phyloP scores from a whole-genome alignment of 352 stramenopile genomes.

The Saprolegnia diclina region DNA sequence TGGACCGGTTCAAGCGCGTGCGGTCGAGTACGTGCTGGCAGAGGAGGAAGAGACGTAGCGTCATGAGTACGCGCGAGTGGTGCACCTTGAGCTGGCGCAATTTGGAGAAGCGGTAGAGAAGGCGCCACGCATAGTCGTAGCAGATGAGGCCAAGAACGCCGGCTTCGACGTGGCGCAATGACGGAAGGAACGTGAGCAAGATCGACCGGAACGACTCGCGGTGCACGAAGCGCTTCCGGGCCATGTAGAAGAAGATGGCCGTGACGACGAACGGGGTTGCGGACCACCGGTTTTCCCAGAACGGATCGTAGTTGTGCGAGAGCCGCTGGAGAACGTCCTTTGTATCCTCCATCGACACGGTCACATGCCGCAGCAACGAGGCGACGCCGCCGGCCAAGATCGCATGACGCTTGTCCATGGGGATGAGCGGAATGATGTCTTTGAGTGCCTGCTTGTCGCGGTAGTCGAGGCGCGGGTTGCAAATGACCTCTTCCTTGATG shows the following conservation, averaged over 20 bases:
- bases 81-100: conserved; percentile 80
- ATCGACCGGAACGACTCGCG: conserved; percentile 66
- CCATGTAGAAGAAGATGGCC: conserved; percentile 42
- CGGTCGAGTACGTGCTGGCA: conserved; percentile 80
- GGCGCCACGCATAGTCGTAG: conserved; percentile 71
- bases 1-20: conserved; percentile 55
- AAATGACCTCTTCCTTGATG: conserved; percentile 83
- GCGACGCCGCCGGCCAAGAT: conserved; percentile 73
- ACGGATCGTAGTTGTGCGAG: conserved; percentile 75
- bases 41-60: conserved; percentile 68
- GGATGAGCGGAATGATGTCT: conserved; percentile 84
- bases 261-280: conserved; percentile 56
- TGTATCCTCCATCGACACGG: conserved; percentile 77
- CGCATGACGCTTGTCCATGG: conserved; percentile 69
- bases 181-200: conserved; percentile 57
- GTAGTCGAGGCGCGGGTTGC: conserved; percentile 57
- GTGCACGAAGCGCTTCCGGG: conserved; percentile 63
- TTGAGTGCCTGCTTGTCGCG: conserved; percentile 77
- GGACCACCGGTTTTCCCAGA: conserved; percentile 81
- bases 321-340: conserved; percentile 70
- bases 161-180: conserved; percentile 56
- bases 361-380: conserved; percentile 73
- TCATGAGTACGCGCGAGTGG: conserved; percentile 78
- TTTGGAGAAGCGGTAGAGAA: conserved; percentile 76
- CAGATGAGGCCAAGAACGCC: conserved; percentile 43